phyloP scores from a whole-genome alignment of 2,329 filamentous ascomycete species.

The Fusarium sulawesiense region DNA sequence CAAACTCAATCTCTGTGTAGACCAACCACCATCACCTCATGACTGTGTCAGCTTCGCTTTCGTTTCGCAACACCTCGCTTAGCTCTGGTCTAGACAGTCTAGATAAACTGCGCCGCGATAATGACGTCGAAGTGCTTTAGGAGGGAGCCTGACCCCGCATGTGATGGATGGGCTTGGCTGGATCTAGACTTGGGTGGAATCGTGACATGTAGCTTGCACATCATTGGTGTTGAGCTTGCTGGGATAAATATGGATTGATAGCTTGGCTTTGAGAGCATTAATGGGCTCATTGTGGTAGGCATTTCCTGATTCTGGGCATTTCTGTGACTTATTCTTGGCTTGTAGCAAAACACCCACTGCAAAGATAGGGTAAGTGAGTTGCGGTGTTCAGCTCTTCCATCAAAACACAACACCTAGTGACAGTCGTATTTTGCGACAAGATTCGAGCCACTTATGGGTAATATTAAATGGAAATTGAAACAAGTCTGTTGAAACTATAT shows the following conservation, averaged over 20 bases:
- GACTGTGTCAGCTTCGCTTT: not conserved
- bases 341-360: too few species aligned
- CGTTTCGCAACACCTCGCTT: not conserved
- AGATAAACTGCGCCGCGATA: not conserved
- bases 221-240: conserved; percentile 2
- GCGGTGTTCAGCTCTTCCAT: too few species aligned
- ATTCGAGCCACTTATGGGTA: too few species aligned
- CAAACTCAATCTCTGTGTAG: not conserved
- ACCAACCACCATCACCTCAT: not conserved
- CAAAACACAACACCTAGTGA: too few species aligned
- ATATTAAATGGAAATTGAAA: too few species aligned
- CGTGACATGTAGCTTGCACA: conserved; percentile 1
- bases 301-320: not conserved
- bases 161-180: not conserved
- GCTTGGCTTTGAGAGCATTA: not conserved
- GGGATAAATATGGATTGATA: not conserved
- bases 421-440: too few species aligned
- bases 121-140: not conserved
- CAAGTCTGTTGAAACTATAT: too few species aligned
- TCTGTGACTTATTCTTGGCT: too few species aligned
- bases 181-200: conserved; percentile 4
- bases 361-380: too few species aligned
- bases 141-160: conserved; percentile 1
- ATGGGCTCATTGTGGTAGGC: not conserved
- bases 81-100: not conserved